These are phyloP conservation scores for Fomitopsis serialis DNA, from an alignment of 768 basidiomycete species.

Conservation along the genomic window DNA sequence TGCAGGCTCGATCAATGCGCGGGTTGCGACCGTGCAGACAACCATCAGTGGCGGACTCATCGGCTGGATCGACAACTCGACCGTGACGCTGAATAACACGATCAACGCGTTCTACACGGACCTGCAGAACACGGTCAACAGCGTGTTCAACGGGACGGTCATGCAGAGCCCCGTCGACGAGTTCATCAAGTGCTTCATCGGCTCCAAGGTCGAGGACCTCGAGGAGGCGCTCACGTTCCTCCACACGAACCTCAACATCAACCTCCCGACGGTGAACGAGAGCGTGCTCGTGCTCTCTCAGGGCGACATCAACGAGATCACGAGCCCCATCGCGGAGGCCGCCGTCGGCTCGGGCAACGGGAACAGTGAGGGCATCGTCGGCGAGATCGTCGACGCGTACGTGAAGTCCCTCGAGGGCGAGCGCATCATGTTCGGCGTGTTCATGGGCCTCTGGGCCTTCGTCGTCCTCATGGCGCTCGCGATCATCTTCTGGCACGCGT, in stretches of 20 bases:
- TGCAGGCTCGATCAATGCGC: constrained; percentile 70
- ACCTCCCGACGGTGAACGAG: constrained; percentile 75
- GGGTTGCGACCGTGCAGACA: constrained; percentile 63
- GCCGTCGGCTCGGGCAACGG: constrained; percentile 59
- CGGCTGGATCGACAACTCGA: constrained; percentile 93
- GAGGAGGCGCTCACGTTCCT: constrained; percentile 89
- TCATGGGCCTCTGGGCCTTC: constrained; percentile 78
- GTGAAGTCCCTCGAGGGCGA: constrained; percentile 71
- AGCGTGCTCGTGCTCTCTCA: constrained; percentile 75
- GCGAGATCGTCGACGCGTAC: constrained; percentile 69
- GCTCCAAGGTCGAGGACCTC: constrained; percentile 83
- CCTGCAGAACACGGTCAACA: constrained; percentile 70
- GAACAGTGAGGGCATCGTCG: constrained; percentile 59
- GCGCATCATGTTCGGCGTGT: constrained; percentile 76
- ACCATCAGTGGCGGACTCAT: constrained; percentile 85
- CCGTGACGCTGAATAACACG: constrained; percentile 81
- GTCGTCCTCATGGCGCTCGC: constrained; percentile 77
- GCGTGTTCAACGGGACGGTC: constrained; percentile 80
- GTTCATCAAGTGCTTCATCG: constrained; percentile 86
- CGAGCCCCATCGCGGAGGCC: constrained; percentile 76
- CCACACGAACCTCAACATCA: constrained; percentile 77
- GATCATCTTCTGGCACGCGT: constrained; percentile 71
- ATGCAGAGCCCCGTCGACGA: constrained; percentile 78
- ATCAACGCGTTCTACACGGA: constrained; percentile 84
- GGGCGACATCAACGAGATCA: constrained; percentile 62